Base-by-base conservation (phyloP, 345 rosid genomes). In the Citrus cavaleriei region DNA sequence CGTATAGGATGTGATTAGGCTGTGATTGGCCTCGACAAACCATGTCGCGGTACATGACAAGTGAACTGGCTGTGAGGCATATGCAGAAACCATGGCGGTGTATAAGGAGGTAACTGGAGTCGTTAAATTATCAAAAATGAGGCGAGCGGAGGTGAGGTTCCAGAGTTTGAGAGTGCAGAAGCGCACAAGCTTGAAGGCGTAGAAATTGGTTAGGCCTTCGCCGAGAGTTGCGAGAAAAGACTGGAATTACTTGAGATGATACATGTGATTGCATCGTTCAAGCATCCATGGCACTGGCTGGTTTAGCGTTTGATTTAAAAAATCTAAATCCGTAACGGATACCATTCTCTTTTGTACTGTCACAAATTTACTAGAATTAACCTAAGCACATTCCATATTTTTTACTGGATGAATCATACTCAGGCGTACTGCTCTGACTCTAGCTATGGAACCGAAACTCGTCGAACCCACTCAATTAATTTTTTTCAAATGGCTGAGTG, bases 41-140 rank as follows among this genome's bases (percentile, higher is more conserved):
- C 97, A 93, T 93, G 61, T 74, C 76, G 24, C 92, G 86, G 83
- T 77, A 89, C 64, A 92, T 22, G 71, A 62, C 10, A 70, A 62
- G 75, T 62, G 79, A 65, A 81, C 84, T 1, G 88, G 86, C 24
- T 81, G 80, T 6, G 92, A 87, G 49, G 95, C 89, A 73, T 90
- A 92, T 51, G 87, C 95, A 0, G 98, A 89, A 72, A 93, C 73
- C 90, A 92, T 88, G 83, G 95, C 93, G 2, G 91, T 87, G 89
- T 84, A 91, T 12, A 91, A 87, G 84, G 84, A 92, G 7, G 86
- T 77, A 76, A 89, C 91, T 21, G 93, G 98, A 22, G 76, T 55
- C 38, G 51, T 30, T 79, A 87, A 88, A 67, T 79, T 83, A 79
- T 92, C 86, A 68, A 37, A 37, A 37, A 37, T 37, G 40, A 73